Evolutionary conservation across 768 basidiomycete genomes (phyloP), one percentile per base, ranked within the genome.

Genomic region (Piloderma croceum): DNA sequence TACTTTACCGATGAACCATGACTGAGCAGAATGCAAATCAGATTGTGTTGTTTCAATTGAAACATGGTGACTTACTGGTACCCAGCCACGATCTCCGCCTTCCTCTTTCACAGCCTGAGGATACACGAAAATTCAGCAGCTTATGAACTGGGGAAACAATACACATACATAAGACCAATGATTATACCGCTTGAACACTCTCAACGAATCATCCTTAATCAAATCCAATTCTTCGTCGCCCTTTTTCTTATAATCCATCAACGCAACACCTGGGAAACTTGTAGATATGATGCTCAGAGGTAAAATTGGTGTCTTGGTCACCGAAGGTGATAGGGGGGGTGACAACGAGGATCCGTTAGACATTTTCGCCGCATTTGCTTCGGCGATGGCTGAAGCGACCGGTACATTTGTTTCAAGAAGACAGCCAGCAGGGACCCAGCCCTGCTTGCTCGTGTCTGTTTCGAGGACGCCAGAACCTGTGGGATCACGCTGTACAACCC

Each of bases 351-450:
- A 65, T 32, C 59, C 45, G 29, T 49, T 42, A 10, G 53, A 37
- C 7, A 70, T 64, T 42, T 79, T 79, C 10, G 73, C 73, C 2
- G 81, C 80, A 2, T 74, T 84, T 3, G 89, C 87, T 55, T 90
- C 87, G 13, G 86, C 81, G 24, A 91, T 82, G 2, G 90, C 88
- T 19, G 81, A 80, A 9, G 90, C 85, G 3, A 94, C 90, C 3
- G 96, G 92, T 1, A 90, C 82, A 36, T 81, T 85, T 5, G 90
- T 90, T 62, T 99, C 94, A 25, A 98, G 76, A 11, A 99, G 70
- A 59, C 94, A 99, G 24, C 94, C 94, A 4, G 94, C 93, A 29
- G 94, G 94, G 3, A 99, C 93, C 94, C 94, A 98, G 40, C 92
- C 91, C 54, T 92, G 90, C 58, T 86, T 86, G 31, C 73, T 69